Percentiles rank a stretch among this genome's conserved stretches.
phyloP scores from a whole-genome alignment of 2,329 filamentous ascomycete genomes.

The Fonsecaea nubica region DNA sequence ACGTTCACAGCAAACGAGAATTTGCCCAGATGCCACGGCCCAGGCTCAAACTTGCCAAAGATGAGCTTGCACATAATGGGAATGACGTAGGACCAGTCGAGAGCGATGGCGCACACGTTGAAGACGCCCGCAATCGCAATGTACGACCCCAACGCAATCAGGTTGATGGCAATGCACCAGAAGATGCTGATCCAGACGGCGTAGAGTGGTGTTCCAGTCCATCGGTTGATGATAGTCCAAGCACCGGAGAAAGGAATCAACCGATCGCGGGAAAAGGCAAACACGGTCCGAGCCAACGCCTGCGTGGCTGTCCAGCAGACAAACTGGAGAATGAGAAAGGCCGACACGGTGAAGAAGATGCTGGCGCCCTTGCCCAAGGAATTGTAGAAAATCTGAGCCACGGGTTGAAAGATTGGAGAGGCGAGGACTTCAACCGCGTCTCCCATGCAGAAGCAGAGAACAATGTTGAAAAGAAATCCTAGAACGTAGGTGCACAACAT shows the following conservation, averaged over 20 bases:
- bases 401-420: conserved; percentile 58
- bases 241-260: conserved; percentile 56
- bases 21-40: conserved; percentile 60
- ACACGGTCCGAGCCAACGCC: conserved; percentile 60
- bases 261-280: conserved; percentile 62
- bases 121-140: conserved; percentile 55
- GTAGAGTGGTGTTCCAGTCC: conserved; percentile 59
- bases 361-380: conserved; percentile 61
- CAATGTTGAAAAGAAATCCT: conserved; percentile 65
- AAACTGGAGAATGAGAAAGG: conserved; percentile 65
- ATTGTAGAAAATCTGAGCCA: conserved; percentile 65
- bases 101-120: conserved; percentile 53
- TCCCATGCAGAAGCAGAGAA: conserved; percentile 64
- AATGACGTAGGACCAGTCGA: conserved; percentile 61
- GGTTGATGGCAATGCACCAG: conserved; percentile 64
- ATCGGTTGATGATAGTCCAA: conserved; percentile 58
- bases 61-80: conserved; percentile 62
- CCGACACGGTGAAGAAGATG: conserved; percentile 63
- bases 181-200: conserved; percentile 64
- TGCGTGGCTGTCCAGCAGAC: conserved; percentile 65
- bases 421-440: conserved; percentile 54
- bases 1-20: conserved; percentile 53
- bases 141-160: conserved; percentile 64
- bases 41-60: conserved; percentile 57
- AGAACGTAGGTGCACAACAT: conserved; percentile 63